Evolutionary conservation across 164 flowering plant species (phyloP).

Genomic region (Cinnamomum chago): DNA sequence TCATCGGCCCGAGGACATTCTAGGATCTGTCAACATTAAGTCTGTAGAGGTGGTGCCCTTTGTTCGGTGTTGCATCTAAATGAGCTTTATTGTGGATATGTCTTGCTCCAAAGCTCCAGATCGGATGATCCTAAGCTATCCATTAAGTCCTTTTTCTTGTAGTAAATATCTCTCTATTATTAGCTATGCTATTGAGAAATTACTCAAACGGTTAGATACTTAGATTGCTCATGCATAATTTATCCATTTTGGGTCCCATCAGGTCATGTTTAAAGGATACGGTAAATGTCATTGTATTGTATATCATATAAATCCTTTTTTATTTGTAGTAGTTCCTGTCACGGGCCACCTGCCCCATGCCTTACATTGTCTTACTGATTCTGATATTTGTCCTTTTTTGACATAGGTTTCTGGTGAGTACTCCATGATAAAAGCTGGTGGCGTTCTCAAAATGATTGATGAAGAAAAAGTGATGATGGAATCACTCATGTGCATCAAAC

Average conservation of each 20-base stretch:
- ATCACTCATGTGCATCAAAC: constrained; percentile 80
- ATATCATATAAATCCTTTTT: too few species aligned
- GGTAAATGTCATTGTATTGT: too few species aligned
- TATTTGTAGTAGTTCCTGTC: not conserved
- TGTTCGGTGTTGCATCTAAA: too few species aligned
- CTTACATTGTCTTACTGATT: not conserved
- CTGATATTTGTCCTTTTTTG: constrained; percentile 1
- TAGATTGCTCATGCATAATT: too few species aligned
- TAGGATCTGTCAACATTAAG: too few species aligned
- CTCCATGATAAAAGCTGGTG: constrained; percentile 95
- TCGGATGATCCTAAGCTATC: not conserved
- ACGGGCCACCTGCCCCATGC: constrained; percentile 5
- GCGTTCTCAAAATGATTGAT: constrained; percentile 84
- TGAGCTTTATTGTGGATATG: not conserved
- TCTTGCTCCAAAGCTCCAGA: not conserved
- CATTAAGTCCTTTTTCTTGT: not conserved
- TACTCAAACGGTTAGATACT: too few species aligned
- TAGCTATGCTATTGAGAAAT: too few species aligned
- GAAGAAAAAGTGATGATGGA: constrained; percentile 96
- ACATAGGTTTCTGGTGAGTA: constrained; percentile 91
- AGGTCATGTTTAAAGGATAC: too few species aligned
- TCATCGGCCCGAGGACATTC: too few species aligned
- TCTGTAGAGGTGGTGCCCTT: too few species aligned
- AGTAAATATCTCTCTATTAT: too few species aligned
- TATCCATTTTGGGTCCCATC: too few species aligned